Percentiles rank a stretch among this genome's conserved stretches.
Evolutionary conservation across 139 green algal genomes (phyloP).

Genomic region (Zygnema circumcarinatum): DNA sequence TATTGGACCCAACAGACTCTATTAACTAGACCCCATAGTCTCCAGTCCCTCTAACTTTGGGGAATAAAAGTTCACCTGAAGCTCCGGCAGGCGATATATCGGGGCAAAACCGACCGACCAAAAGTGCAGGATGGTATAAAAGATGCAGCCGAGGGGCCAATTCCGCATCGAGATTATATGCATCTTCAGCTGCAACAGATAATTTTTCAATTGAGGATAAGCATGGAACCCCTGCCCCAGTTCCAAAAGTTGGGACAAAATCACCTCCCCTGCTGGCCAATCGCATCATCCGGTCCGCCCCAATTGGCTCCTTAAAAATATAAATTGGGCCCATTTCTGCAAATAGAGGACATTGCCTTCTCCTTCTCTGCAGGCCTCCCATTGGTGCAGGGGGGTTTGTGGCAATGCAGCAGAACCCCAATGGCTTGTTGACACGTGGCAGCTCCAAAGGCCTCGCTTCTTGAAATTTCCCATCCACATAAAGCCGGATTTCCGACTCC

Average conservation of each 20-base stretch:
- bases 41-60: too few relatives aligned
- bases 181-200: constrained; percentile 28
- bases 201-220: not conserved
- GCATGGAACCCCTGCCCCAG: constrained; percentile 12
- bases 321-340: constrained; percentile 64
- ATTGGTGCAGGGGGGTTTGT: constrained; percentile 67
- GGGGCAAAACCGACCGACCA: constrained; percentile 35
- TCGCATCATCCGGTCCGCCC: constrained; percentile 43
- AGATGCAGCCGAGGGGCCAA: constrained; percentile 44
- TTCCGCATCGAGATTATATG: constrained; percentile 36
- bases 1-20: too few relatives aligned
- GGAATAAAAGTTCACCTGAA: constrained; percentile 4
- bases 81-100: constrained; percentile 42
- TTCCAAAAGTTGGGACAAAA: constrained; percentile 33
- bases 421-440: constrained; percentile 39
- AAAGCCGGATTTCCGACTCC: constrained; percentile 53
- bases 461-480: constrained; percentile 55
- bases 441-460: constrained; percentile 56
- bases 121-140: constrained; percentile 57
- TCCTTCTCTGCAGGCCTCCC: constrained; percentile 55
- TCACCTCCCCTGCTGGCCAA: constrained; percentile 38
- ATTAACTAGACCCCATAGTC: too few relatives aligned
- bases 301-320: constrained; percentile 66
- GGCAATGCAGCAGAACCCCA: constrained; percentile 64
- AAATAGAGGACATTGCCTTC: constrained; percentile 64